Evolutionary conservation across 257 asterid species (phyloP).

Genomic region (Salvia rosmarinus): DNA sequence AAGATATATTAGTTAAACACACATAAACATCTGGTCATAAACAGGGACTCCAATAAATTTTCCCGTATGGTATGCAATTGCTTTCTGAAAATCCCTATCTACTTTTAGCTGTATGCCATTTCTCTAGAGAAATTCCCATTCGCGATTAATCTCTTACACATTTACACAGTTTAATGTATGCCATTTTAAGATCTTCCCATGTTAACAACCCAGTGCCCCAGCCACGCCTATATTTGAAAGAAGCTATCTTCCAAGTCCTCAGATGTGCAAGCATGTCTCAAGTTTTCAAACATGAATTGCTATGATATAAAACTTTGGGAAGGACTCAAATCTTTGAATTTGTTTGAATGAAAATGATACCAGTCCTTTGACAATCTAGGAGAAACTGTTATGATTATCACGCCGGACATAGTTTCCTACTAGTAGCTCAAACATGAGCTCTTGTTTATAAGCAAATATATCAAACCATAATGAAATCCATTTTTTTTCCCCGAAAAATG

Average conservation of each 20-base stretch:
- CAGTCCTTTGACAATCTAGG: too few relatives aligned
- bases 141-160: too few relatives aligned
- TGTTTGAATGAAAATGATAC: too few relatives aligned
- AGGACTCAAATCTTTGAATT: background rate
- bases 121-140: background rate
- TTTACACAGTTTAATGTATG: too few relatives aligned
- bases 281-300: background rate
- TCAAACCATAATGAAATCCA: background rate
- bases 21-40: background rate
- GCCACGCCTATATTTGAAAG: background rate
- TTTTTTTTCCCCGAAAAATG: too few relatives aligned
- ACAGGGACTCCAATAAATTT: background rate
- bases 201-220: background rate
- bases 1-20: conserved; percentile 1
- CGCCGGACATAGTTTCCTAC: background rate
- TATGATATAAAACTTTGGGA: background rate
- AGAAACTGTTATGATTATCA: too few relatives aligned
- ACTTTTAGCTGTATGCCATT: background rate
- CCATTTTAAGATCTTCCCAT: too few relatives aligned
- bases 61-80: background rate
- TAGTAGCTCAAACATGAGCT: background rate
- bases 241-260: background rate
- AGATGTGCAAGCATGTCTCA: background rate
- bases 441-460: background rate
- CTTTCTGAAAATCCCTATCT: background rate